Evolutionary conservation across 805 yeast genomes (phyloP).

Genomic region (Candida quercuum): DNA sequence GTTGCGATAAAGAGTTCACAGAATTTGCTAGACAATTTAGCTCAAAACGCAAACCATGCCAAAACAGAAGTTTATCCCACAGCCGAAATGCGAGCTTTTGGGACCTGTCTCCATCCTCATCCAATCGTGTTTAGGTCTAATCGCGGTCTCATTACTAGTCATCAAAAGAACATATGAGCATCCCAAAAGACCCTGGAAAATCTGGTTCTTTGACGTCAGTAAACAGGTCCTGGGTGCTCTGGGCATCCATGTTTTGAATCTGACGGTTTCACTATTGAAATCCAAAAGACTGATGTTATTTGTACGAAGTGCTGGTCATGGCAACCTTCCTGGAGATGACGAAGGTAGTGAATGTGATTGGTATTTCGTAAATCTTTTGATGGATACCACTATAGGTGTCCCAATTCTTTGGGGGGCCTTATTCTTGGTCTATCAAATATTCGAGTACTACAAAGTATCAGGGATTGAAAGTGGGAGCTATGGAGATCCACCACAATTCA

Average conservation of each 20-base stretch:
- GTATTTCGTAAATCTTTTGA: constrained; percentile 82
- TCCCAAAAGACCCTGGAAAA: constrained; percentile 83
- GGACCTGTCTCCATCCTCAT: constrained; percentile 85
- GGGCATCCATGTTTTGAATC: constrained; percentile 76
- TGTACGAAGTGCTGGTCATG: neutral
- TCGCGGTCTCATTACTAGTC: constrained; percentile 70
- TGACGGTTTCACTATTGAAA: constrained; percentile 58
- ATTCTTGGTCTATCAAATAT: constrained; percentile 42
- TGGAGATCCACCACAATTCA: constrained; percentile 58
- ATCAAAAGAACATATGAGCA: constrained; percentile 73
- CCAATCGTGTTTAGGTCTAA: constrained; percentile 69
- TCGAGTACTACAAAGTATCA: constrained; percentile 22
- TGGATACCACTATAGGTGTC: constrained; percentile 93
- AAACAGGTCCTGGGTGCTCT: constrained; percentile 87
- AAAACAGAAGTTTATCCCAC: neutral
- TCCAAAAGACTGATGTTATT: constrained; percentile 26
- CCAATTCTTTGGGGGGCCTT: constrained; percentile 66
- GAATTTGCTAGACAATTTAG: neutral
- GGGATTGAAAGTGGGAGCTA: constrained; percentile 46
- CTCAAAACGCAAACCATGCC: neutral
- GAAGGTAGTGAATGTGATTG: constrained; percentile 83
- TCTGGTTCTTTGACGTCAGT: constrained; percentile 86
- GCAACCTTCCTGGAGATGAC: constrained; percentile 24
- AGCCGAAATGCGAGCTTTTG: constrained; percentile 49
- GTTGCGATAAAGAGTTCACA: no score